Conservation (phyloP, 129 eudicot species). For the Escallonia herrerae region DNA sequence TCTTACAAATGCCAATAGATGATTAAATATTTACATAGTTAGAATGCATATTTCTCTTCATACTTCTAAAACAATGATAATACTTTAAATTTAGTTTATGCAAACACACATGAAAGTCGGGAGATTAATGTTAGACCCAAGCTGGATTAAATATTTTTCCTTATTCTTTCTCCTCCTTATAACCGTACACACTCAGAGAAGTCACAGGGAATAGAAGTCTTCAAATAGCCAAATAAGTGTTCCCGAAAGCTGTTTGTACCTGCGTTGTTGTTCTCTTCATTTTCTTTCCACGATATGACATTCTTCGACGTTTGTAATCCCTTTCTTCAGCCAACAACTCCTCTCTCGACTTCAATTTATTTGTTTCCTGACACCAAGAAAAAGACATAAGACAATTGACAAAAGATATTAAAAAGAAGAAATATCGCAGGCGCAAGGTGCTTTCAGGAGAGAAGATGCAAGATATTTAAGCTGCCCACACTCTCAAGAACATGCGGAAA, state of each 20-base stretch:
- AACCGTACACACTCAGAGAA: too few species aligned
- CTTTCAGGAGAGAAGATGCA: not conserved
- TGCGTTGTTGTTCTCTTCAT: conserved; percentile 70
- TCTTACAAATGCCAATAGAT: too few species aligned
- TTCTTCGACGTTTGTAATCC: conserved; percentile 94
- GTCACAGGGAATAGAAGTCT: too few species aligned
- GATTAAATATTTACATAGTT: too few species aligned
- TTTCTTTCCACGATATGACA: conserved; percentile 96
- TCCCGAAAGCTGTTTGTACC: conserved; percentile 25
- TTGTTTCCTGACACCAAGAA: conserved; percentile 39
- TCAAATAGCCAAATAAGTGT: too few species aligned
- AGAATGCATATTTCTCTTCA: too few species aligned
- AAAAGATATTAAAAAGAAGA: not conserved
- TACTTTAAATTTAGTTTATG: too few species aligned
- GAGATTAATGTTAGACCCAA: too few species aligned
- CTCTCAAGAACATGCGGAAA: not conserved
- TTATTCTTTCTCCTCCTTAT: too few species aligned
- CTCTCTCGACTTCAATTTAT: conserved; percentile 58
- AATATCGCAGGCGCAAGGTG: not conserved
- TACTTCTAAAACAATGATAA: too few species aligned
- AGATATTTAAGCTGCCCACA: not conserved
- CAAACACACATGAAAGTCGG: too few species aligned
- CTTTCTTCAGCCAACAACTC: conserved; percentile 98
- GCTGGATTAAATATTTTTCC: too few species aligned
- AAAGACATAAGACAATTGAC: not conserved